Evolutionary conservation across 495 filamentous ascomycete species (phyloP).

Genomic region (Cairneyella variabilis): DNA sequence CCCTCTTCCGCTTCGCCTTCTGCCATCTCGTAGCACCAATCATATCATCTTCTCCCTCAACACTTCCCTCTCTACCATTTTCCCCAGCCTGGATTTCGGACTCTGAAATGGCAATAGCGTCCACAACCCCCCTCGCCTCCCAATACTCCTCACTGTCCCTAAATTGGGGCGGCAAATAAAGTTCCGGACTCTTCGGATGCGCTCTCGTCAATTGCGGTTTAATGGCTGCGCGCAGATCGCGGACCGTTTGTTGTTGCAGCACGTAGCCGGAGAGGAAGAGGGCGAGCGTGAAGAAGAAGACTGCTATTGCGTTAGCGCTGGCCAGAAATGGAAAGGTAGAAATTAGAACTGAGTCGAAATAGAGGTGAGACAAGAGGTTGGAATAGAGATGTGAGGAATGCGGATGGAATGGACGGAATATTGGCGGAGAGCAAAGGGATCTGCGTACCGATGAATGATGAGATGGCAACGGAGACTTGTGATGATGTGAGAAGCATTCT

Average conservation of each 20-base stretch:
- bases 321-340: no score
- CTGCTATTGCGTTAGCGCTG: conserved; percentile 26
- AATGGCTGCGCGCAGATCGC: conserved; percentile 45
- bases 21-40: conserved; percentile 10
- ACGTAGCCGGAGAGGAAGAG: conserved; percentile 50
- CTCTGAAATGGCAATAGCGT: not conserved
- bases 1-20: conserved; percentile 25
- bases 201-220: conserved; percentile 29
- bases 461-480: conserved; percentile 48
- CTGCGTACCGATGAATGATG: conserved; percentile 43
- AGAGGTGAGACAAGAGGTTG: no score
- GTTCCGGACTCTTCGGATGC: conserved; percentile 34
- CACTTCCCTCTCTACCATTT: not conserved
- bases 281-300: conserved; percentile 46
- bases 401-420: conserved; percentile 2
- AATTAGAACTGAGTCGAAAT: no score
- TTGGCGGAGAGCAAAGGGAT: not conserved
- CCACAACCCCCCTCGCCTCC: conserved; percentile 7
- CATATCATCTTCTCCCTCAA: conserved; percentile 17
- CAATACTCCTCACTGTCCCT: conserved; percentile 17
- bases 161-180: conserved; percentile 34
- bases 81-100: conserved; percentile 1
- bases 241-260: conserved; percentile 51
- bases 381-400: not conserved
- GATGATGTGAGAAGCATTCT: conserved; percentile 48